phyloP scores from a whole-genome alignment of 306 rosid genomes.

The Gastrolobium bilobum region DNA sequence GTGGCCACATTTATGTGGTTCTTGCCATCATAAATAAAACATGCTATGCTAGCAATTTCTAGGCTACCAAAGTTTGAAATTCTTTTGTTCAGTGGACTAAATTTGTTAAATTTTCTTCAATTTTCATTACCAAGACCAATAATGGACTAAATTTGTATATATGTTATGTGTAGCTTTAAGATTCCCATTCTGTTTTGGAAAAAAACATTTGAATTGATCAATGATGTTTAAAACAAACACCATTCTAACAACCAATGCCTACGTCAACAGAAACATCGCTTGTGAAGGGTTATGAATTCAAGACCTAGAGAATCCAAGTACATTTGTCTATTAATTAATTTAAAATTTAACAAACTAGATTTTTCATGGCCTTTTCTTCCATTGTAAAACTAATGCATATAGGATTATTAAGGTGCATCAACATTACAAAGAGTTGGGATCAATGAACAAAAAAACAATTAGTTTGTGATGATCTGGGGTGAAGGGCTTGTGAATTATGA shows the following conservation, averaged over 20 bases:
- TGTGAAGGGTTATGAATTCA: conserved; percentile 5
- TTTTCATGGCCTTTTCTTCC: conserved; percentile 12
- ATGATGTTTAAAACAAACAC: not conserved
- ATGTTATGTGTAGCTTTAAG: not conserved
- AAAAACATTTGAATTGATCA: conserved; percentile 11
- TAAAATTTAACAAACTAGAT: not conserved
- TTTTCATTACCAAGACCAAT: conserved; percentile 3
- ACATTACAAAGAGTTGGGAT: not conserved
- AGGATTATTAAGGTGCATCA: not conserved
- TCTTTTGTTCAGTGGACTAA: not conserved
- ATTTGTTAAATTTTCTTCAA: not conserved
- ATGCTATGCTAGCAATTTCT: conserved; percentile 21
- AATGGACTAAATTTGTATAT: not conserved
- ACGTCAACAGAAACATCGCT: not conserved
- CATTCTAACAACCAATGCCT: not conserved
- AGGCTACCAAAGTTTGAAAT: not conserved
- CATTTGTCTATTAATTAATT: conserved; percentile 1
- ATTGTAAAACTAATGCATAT: not conserved
- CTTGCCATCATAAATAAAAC: not conserved
- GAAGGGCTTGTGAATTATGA: conserved; percentile 14
- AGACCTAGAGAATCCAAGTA: not conserved
- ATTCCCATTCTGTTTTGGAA: not conserved
- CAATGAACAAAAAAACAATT: conserved; percentile 5
- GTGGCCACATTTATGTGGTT: not conserved
- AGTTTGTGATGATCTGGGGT: conserved; percentile 22